Percentiles rank a stretch among this genome's conserved stretches.
These are phyloP conservation scores for Phytopythium cucurbitacearum DNA, from an alignment of 352 stramenopile species.

Conservation along the genomic window DNA sequence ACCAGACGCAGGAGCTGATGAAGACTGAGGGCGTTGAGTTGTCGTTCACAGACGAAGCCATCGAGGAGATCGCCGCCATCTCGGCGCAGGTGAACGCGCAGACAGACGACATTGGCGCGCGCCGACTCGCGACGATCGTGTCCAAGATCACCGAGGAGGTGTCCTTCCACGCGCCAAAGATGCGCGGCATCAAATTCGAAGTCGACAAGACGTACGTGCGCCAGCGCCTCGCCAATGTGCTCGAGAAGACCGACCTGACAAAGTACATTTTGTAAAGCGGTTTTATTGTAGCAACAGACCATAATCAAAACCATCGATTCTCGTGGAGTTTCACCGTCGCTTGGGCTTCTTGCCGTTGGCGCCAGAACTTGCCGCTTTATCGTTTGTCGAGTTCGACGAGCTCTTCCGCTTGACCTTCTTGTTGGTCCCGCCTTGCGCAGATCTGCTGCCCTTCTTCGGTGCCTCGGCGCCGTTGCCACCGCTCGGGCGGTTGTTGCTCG, in stretches of 20 bases:
- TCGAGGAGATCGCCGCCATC: conserved; percentile 95
- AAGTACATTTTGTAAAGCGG: conserved; percentile 95
- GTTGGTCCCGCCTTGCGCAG: not conserved
- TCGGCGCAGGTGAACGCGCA: conserved; percentile 93
- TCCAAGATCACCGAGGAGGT: conserved; percentile 98
- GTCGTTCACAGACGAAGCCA: conserved; percentile 93
- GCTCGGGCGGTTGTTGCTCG: not conserved
- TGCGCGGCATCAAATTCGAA: conserved; percentile 72
- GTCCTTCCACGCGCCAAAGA: conserved; percentile 95
- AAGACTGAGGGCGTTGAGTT: conserved; percentile 94
- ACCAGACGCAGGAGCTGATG: conserved; percentile 96
- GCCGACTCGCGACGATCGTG: conserved; percentile 95
- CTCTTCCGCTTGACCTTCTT: conserved; percentile 6
- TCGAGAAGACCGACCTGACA: conserved; percentile 93
- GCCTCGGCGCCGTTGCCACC: not conserved
- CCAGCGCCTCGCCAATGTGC: conserved; percentile 90
- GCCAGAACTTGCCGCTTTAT: not conserved
- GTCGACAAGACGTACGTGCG: conserved; percentile 94
- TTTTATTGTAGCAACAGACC: not conserved
- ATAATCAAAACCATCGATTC: not conserved
- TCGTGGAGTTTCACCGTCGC: not conserved
- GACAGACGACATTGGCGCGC: conserved; percentile 97
- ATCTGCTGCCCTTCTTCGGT: not conserved
- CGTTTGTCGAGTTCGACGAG: not conserved
- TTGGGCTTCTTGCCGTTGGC: conserved; percentile 1